Evolutionary conservation across 1,139 yeast genomes (phyloP), one percentile per base, ranked within the genome.

Genomic region (Saccharomyces hybrid): DNA sequence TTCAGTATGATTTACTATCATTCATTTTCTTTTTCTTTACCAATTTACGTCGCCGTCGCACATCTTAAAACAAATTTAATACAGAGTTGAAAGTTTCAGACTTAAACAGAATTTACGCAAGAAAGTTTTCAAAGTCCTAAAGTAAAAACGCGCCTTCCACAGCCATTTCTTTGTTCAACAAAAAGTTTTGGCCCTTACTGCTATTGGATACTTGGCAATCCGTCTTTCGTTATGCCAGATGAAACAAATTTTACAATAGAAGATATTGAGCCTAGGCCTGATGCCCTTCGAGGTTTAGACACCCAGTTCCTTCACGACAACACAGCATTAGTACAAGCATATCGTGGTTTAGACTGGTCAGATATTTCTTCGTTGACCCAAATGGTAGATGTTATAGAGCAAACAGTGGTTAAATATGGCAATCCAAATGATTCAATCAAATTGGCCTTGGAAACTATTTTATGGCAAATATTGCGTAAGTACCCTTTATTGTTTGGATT

Each of bases 161-260:
- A 38, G 44, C 44, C 44, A 16, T 11, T 38, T 38, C 8, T 20
- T 38, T 20, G 44, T 9, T 38, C 20, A 20, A 2, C 5, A 38
- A 16, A 38, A 16, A 25, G 5, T 11, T 38, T 11, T 9, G 7
- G 44, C 44, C 44, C 13, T 38, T 6, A 20, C 25, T 20, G n/a
- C 44, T 38, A 38, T 38, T 20, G 25, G 26, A 9, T 38, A 38
- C 13, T 4, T 16, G 25, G 3, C 23, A 16, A 9, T 38, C 9
- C 26, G 20, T n/a, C 20, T 20, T 9, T 38, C 5, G 44, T 8
- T 25, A 88, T 77, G 72, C 89, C 97, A 4, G 87, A 78, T 1
- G 78, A 88, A 50, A 86, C 74, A 54, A 87, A 79, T 0, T 82
- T 81, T 55, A 81, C 64, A 46, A 84, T 79, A 55, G 88, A 71